These are phyloP conservation scores for Trichomonas tenax DNA, from an alignment of 208 protist genomes.

Conservation along the genomic window DNA sequence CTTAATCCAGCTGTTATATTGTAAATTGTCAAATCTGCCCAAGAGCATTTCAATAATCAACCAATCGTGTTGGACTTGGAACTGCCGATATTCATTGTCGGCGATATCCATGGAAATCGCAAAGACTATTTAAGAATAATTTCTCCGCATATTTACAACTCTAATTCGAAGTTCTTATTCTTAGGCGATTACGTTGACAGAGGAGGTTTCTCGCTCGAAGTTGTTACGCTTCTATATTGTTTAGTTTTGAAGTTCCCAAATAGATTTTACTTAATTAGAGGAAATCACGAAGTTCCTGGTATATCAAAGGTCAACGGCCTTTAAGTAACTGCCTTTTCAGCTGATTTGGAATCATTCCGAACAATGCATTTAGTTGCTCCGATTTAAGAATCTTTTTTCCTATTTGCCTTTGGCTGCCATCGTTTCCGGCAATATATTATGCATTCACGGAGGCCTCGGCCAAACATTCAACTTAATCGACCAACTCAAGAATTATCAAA, in stretches of 20 bases:
- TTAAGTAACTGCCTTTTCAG: conserved; percentile 19
- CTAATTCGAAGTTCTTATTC: conserved; percentile 83
- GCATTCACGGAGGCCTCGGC: conserved; percentile 59
- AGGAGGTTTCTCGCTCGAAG: conserved; percentile 52
- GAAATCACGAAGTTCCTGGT: conserved; percentile 89
- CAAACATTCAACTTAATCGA: conserved; percentile 79
- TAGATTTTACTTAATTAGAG: conserved; percentile 77
- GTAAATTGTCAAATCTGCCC: background rate
- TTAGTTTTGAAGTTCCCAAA: conserved; percentile 76
- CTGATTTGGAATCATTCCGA: too few relatives aligned
- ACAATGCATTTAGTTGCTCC: conserved; percentile 46
- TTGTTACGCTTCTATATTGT: conserved; percentile 66
- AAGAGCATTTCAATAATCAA: background rate
- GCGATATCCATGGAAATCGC: background rate
- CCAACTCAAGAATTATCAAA: conserved; percentile 76
- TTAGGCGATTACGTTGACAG: conserved; percentile 49
- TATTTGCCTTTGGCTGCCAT: conserved; percentile 56
- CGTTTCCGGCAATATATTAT: conserved; percentile 32
- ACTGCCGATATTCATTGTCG: background rate
- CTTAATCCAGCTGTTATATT: too few relatives aligned
- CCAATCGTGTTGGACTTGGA: background rate
- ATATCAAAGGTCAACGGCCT: conserved; percentile 67
- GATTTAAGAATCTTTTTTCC: conserved; percentile 61
- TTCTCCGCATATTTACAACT: conserved; percentile 27
- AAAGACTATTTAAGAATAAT: conserved; percentile 53